Evolutionary conservation across 768 basidiomycete species (phyloP).

Genomic region (Agrocybe chaxingu): DNA sequence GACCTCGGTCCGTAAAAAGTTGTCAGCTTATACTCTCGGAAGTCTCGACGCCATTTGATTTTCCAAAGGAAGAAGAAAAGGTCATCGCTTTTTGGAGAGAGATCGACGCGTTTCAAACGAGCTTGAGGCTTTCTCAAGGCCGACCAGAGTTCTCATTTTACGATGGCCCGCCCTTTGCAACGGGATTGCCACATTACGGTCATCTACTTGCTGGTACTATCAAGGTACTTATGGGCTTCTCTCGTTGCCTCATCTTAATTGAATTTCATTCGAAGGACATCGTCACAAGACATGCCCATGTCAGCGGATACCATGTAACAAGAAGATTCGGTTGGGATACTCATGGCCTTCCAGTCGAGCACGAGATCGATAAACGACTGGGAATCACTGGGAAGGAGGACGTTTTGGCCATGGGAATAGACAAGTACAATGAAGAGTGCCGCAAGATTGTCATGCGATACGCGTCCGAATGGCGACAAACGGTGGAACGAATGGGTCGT

Average conservation of each 20-base stretch:
- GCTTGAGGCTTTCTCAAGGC: conserved; percentile 88
- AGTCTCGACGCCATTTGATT: conserved; percentile 81
- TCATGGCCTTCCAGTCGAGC: conserved; percentile 97
- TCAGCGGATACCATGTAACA: conserved; percentile 88
- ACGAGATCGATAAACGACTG: conserved; percentile 97
- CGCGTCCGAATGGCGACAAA: conserved; percentile 87
- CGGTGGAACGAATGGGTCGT: conserved; percentile 96
- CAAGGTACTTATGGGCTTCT: conserved; percentile 57
- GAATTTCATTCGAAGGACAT: conserved; percentile 68
- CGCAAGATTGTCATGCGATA: conserved; percentile 97
- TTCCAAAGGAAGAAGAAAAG: conserved; percentile 86
- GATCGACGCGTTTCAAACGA: conserved; percentile 97
- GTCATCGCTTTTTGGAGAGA: conserved; percentile 90
- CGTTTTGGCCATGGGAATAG: conserved; percentile 93
- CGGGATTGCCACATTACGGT: conserved; percentile 95
- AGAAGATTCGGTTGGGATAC: conserved; percentile 99
- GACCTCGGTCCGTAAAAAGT: conserved; percentile 8
- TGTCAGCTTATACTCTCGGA: conserved; percentile 4
- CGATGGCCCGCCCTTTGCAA: conserved; percentile 97
- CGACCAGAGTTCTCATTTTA: conserved; percentile 92
- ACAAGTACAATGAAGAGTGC: conserved; percentile 96
- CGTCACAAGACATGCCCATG: conserved; percentile 92
- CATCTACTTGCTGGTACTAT: conserved; percentile 91
- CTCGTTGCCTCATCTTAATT: not conserved
- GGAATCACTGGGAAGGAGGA: conserved; percentile 91